A percentile compares a stretch with the other conserved stretches of the same genome.
These are phyloP conservation scores for Starmera quercuum DNA, from an alignment of 805 yeast genomes.

Conservation along the genomic window DNA sequence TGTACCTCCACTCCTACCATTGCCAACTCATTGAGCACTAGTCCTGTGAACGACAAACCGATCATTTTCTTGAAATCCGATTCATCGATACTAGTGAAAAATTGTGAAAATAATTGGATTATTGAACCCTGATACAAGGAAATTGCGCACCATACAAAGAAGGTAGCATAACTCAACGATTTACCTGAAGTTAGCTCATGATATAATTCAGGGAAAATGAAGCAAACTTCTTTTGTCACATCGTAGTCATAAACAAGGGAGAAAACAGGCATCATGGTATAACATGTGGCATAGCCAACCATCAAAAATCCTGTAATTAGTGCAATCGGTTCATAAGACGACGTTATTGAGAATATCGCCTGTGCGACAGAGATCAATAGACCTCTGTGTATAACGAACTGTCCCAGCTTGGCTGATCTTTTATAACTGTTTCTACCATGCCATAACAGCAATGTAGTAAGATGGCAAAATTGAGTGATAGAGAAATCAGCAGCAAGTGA, in stretches of 20 bases:
- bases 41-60: constrained; percentile 73
- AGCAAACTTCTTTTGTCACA: constrained; percentile 82
- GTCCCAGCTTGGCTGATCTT: constrained; percentile 90
- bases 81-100: constrained; percentile 54
- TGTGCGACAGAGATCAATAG: constrained; percentile 90
- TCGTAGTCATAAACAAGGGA: constrained; percentile 87
- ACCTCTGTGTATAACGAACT: constrained; percentile 95
- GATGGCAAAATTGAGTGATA: constrained; percentile 81
- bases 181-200: constrained; percentile 85
- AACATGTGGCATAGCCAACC: constrained; percentile 97
- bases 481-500: constrained; percentile 96
- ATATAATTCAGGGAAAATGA: constrained; percentile 89
- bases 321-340: constrained; percentile 89
- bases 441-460: constrained; percentile 86
- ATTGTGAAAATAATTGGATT: constrained; percentile 77
- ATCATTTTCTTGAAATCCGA: constrained; percentile 66
- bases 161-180: constrained; percentile 78
- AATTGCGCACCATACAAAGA: constrained; percentile 84
- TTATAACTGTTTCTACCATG: constrained; percentile 97
- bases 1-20: constrained; percentile 93
- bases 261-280: constrained; percentile 98
- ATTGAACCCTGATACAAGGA: constrained; percentile 88
- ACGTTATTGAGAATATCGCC: constrained; percentile 82
- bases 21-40: constrained; percentile 76
- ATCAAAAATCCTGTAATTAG: constrained; percentile 92